phyloP scores from a whole-genome alignment of 192 early-diverging fungal genomes.

The Obelidium mucronatum region DNA sequence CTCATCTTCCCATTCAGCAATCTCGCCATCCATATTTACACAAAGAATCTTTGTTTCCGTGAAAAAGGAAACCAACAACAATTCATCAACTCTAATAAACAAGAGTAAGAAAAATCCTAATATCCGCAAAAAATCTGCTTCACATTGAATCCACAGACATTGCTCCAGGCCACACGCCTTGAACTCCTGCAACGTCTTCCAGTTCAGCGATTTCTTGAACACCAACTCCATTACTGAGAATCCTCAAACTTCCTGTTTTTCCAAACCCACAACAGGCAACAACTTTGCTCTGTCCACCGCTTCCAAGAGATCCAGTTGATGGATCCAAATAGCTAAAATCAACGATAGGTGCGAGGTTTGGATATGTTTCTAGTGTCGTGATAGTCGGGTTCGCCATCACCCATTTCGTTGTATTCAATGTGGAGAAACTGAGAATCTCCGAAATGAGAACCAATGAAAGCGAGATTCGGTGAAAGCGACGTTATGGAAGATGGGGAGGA shows the following conservation, averaged over 20 bases:
- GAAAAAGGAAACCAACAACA: constrained; percentile 70
- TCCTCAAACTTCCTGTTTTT: constrained; percentile 76
- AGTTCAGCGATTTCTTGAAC: constrained; percentile 70
- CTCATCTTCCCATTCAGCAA: constrained; percentile 49
- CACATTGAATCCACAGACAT: constrained; percentile 55
- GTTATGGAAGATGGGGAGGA: constrained; percentile 62
- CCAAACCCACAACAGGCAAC: constrained; percentile 86
- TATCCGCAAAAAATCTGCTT: constrained; percentile 19
- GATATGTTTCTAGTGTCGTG: constrained; percentile 64
- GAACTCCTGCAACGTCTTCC: constrained; percentile 70
- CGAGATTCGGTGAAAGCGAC: constrained; percentile 70
- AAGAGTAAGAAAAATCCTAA: background rate
- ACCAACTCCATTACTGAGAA: constrained; percentile 90
- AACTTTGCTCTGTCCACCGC: constrained; percentile 66
- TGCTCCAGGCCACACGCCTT: constrained; percentile 75
- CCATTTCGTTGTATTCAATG: constrained; percentile 47
- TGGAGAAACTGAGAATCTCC: constrained; percentile 84
- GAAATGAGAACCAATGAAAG: constrained; percentile 85
- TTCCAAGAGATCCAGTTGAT: constrained; percentile 22
- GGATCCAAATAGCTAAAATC: constrained; percentile 88
- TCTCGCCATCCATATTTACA: constrained; percentile 53
- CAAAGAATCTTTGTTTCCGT: constrained; percentile 66
- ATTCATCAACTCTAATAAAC: constrained; percentile 47
- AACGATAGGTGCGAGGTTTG: constrained; percentile 82
- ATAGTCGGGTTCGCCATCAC: constrained; percentile 51